phyloP scores from a whole-genome alignment of 176 grass and related monocot genomes.

The Eleusine indica region DNA sequence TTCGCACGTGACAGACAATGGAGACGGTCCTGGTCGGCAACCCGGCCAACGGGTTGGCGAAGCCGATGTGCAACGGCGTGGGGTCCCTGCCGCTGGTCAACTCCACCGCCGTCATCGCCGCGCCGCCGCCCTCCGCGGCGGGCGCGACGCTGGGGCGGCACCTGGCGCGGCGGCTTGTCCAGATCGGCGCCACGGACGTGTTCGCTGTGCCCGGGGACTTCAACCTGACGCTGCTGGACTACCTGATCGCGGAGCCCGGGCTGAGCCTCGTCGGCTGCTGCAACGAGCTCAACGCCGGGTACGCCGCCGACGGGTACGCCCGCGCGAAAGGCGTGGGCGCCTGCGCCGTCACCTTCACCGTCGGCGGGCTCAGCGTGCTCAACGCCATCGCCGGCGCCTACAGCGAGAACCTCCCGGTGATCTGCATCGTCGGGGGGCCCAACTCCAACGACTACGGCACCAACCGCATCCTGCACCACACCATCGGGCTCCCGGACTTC shows the following conservation, averaged over 20 bases:
- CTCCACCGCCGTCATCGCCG: conserved; percentile 27
- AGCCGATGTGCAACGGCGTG: conserved; percentile 41
- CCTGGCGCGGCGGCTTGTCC: conserved; percentile 72
- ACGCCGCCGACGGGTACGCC: conserved; percentile 79
- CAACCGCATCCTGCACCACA: conserved; percentile 80
- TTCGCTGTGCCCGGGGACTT: conserved; percentile 84
- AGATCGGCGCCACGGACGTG: conserved; percentile 69
- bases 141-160: conserved; percentile 59
- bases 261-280: conserved; percentile 80
- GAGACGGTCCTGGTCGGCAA: conserved; percentile 36
- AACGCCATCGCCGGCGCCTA: conserved; percentile 81
- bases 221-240: conserved; percentile 80
- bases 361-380: conserved; percentile 75
- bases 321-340: conserved; percentile 61
- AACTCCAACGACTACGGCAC: conserved; percentile 86
- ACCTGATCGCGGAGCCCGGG: conserved; percentile 71
- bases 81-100: conserved; percentile 35
- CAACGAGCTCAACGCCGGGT: conserved; percentile 94
- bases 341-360: conserved; percentile 84
- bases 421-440: conserved; percentile 77
- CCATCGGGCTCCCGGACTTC: conserved; percentile 79
- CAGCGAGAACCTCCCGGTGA: conserved; percentile 75
- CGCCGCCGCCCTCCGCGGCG: not conserved
- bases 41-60: conserved; percentile 30
- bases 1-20: not conserved